Evolutionary conservation across 2,329 filamentous ascomycete genomes (phyloP).

Genomic region (Emergomyces africanus): DNA sequence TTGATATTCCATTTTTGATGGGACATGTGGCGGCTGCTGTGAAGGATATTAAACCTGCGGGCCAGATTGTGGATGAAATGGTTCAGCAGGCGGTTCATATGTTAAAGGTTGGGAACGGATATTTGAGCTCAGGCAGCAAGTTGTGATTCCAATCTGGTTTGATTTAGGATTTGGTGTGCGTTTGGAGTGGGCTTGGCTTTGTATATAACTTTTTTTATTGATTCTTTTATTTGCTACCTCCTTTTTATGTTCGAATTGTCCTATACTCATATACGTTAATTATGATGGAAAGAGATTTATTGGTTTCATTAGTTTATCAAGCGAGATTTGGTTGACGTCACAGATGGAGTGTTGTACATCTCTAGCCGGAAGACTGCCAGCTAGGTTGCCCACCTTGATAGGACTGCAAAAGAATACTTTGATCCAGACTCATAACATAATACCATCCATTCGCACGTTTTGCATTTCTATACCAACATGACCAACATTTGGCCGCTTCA

Average conservation of each 20-base stretch:
- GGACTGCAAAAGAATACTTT: background rate
- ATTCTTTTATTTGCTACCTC: background rate
- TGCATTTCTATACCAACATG: background rate
- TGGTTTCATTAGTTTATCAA: background rate
- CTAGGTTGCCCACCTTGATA: background rate
- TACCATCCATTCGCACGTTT: background rate
- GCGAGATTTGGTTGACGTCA: background rate
- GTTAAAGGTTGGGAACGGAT: conserved; percentile 49
- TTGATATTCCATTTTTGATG: conserved; percentile 85
- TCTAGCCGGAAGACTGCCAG: background rate
- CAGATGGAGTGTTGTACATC: background rate
- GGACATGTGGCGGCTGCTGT: conserved; percentile 81
- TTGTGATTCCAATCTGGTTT: conserved; percentile 20
- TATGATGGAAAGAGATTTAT: background rate
- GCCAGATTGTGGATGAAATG: conserved; percentile 82
- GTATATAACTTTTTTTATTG: background rate
- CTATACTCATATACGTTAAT: background rate
- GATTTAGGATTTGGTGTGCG: background rate
- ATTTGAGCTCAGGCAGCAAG: conserved; percentile 40
- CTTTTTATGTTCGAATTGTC: background rate
- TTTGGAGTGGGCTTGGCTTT: background rate
- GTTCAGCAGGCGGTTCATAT: conserved; percentile 60
- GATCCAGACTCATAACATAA: background rate
- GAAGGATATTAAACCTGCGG: conserved; percentile 63
- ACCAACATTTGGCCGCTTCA: background rate